Percentiles rank a stretch among this genome's conserved stretches.
These are phyloP conservation scores for Powellomyces hirtus DNA, from an alignment of 192 early-diverging fungal genomes.

Conservation along the genomic window DNA sequence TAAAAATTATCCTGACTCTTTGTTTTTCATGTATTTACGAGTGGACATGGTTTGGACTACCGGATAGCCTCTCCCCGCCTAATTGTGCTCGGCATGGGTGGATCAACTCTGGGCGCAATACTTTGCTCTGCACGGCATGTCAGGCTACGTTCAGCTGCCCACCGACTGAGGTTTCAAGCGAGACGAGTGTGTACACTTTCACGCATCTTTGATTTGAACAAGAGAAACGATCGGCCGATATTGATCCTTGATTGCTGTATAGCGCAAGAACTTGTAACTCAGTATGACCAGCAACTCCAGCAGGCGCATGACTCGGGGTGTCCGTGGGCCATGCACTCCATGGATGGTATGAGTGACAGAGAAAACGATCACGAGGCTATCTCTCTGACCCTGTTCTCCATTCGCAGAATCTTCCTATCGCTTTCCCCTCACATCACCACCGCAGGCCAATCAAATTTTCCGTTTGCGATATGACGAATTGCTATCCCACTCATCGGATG, in stretches of 20 bases:
- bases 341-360: neutral
- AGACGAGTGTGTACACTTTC: neutral
- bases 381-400: neutral
- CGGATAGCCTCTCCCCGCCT: constrained; percentile 9
- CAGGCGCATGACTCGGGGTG: neutral
- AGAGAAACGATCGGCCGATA: neutral
- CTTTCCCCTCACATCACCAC: constrained; percentile 7
- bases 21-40: neutral
- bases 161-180: neutral
- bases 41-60: constrained; percentile 1
- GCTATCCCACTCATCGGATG: neutral
- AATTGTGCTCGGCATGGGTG: constrained; percentile 10
- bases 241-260: neutral
- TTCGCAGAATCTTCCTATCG: constrained; percentile 6
- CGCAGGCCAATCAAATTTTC: neutral
- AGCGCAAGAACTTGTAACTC: neutral
- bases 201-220: neutral
- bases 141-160: neutral
- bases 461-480: neutral
- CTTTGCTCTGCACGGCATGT: neutral
- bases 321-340: neutral
- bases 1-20: neutral
- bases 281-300: neutral
- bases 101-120: neutral
- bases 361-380: neutral